Conservation (phyloP, 2,329 filamentous ascomycete species). For the Fusarium sp. region DNA sequence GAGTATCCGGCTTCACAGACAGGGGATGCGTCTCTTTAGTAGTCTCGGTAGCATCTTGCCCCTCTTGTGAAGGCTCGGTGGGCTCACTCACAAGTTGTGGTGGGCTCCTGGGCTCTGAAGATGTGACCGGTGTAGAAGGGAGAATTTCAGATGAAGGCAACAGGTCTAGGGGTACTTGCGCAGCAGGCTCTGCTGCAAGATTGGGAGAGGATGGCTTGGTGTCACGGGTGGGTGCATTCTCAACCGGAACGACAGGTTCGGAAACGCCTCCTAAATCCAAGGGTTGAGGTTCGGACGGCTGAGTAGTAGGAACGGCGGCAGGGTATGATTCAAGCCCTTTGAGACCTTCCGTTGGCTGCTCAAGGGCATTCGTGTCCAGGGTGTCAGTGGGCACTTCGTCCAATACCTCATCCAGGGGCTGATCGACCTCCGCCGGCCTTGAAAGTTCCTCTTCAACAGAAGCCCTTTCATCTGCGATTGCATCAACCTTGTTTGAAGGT, state of each 20-base stretch:
- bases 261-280: background rate
- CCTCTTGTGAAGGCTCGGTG: background rate
- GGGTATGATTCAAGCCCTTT: background rate
- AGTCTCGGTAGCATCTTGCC: background rate
- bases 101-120: background rate
- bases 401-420: slow-evolving; percentile 5
- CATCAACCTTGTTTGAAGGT: slow-evolving; percentile 31
- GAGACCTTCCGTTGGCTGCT: background rate
- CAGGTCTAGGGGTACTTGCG: background rate
- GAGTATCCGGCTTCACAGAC: background rate
- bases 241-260: background rate
- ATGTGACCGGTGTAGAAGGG: background rate
- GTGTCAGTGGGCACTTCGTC: slow-evolving; percentile 1
- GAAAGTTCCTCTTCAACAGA: background rate
- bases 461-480: slow-evolving; percentile 8
- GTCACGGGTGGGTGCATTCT: background rate
- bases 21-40: background rate
- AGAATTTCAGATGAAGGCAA: background rate
- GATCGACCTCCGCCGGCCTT: background rate
- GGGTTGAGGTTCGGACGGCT: background rate
- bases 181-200: background rate
- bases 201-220: background rate
- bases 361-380: background rate
- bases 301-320: background rate
- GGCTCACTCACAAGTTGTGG: background rate